phyloP scores from a whole-genome alignment of 192 early-diverging fungal genomes.

The Chytriomyces sp. region DNA sequence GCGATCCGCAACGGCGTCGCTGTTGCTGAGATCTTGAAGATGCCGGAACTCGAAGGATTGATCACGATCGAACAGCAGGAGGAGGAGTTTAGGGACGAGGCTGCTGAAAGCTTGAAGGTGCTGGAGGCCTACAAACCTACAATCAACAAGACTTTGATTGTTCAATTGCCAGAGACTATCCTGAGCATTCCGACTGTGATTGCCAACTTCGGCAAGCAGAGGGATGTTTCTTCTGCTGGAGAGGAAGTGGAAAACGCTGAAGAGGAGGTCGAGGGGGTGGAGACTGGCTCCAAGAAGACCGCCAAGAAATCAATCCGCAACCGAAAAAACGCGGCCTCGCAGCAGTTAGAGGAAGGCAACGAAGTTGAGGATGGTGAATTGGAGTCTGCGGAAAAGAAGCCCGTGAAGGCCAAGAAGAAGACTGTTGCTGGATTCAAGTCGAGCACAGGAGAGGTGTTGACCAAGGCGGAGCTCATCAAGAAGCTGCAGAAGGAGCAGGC shows the following conservation, averaged over 20 bases:
- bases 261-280: not conserved
- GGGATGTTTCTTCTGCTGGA: not conserved
- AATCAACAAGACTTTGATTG: constrained; percentile 29
- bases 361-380: constrained; percentile 8
- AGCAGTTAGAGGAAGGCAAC: not conserved
- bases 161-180: constrained; percentile 21
- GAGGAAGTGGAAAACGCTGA: not conserved
- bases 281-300: not conserved
- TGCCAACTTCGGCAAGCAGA: not conserved
- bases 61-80: constrained; percentile 1
- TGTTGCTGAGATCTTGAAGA: constrained; percentile 34
- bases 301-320: not conserved
- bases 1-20: constrained; percentile 28
- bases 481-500: constrained; percentile 14
- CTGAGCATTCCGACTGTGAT: not conserved
- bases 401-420: constrained; percentile 18
- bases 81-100: constrained; percentile 14
- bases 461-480: constrained; percentile 32
- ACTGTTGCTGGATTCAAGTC: constrained; percentile 3
- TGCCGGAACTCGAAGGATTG: constrained; percentile 15
- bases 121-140: constrained; percentile 24
- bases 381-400: not conserved
- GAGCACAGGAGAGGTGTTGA: constrained; percentile 19
- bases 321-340: not conserved
- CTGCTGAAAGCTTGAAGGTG: not conserved